A percentile compares a stretch with the other conserved stretches of the same genome.
phyloP scores from a whole-genome alignment of 805 yeast genomes.

The Hanseniaspora clermontiae region DNA sequence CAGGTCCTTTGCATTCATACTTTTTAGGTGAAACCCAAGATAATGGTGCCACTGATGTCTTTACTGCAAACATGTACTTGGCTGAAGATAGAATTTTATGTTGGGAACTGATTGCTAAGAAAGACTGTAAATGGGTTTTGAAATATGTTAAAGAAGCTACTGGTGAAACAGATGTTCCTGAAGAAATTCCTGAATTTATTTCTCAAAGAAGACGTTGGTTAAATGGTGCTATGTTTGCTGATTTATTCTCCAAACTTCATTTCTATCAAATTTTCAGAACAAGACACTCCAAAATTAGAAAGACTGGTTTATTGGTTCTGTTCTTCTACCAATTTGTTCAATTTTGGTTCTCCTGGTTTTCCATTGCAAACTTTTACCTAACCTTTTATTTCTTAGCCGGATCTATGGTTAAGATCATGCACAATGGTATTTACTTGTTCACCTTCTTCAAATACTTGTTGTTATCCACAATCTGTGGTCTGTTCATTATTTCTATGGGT shows the following conservation, averaged over 20 bases:
- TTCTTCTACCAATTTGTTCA: slow-evolving; percentile 76
- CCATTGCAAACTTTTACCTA: slow-evolving; percentile 80
- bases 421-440: slow-evolving; percentile 68
- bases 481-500: slow-evolving; percentile 88
- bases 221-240: slow-evolving; percentile 96
- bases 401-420: slow-evolving; percentile 46
- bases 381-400: slow-evolving; percentile 91
- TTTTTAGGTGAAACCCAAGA: slow-evolving; percentile 74
- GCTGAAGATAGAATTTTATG: slow-evolving; percentile 95
- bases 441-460: slow-evolving; percentile 77
- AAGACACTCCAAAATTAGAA: slow-evolving; percentile 69
- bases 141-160: slow-evolving; percentile 85
- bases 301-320: slow-evolving; percentile 71
- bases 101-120: slow-evolving; percentile 89
- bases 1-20: slow-evolving; percentile 81
- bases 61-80: slow-evolving; percentile 90
- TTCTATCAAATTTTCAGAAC: slow-evolving; percentile 82
- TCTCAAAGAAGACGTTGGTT: slow-evolving; percentile 97
- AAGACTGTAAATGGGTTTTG: slow-evolving; percentile 71
- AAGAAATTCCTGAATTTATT: slow-evolving; percentile 82
- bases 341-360: slow-evolving; percentile 78
- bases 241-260: slow-evolving; percentile 74
- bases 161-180: slow-evolving; percentile 97
- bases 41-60: slow-evolving; percentile 55
- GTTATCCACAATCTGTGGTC: slow-evolving; percentile 70